Percentiles rank a stretch among this genome's conserved stretches.
Evolutionary conservation across 192 early-diverging fungal species (phyloP).

Genomic region (Kappamyces sp.): DNA sequence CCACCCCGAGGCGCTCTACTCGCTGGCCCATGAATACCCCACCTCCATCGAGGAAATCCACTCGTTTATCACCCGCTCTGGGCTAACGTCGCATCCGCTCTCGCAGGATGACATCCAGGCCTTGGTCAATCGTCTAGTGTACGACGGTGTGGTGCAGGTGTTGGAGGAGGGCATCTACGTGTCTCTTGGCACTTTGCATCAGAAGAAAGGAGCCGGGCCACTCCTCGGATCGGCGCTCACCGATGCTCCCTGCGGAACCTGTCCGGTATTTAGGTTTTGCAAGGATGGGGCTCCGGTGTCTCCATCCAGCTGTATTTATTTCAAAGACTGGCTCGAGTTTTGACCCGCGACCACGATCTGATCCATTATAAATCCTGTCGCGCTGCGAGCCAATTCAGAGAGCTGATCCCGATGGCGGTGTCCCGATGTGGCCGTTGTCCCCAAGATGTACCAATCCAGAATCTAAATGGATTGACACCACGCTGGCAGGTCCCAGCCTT

Average conservation of each 20-base stretch:
- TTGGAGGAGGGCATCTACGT: slow-evolving; percentile 24
- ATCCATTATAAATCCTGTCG: too few species aligned
- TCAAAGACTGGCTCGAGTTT: slow-evolving; percentile 70
- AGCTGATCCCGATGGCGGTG: too few species aligned
- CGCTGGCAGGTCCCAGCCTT: too few species aligned
- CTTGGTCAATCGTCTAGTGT: slow-evolving; percentile 76
- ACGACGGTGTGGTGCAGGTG: slow-evolving; percentile 55
- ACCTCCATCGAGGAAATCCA: slow-evolving; percentile 59
- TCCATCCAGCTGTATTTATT: slow-evolving; percentile 74
- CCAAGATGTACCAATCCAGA: too few species aligned
- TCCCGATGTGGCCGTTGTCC: too few species aligned
- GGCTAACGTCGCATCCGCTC: slow-evolving; percentile 69
- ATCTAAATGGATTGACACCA: too few species aligned
- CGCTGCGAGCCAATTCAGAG: too few species aligned
- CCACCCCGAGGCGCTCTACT: slow-evolving; percentile 49
- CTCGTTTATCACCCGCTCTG: slow-evolving; percentile 61
- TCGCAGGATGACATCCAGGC: slow-evolving; percentile 64
- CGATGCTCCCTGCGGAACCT: slow-evolving; percentile 83
- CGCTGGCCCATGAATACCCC: slow-evolving; percentile 63
- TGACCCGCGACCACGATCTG: slow-evolving; percentile 23
- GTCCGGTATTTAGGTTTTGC: slow-evolving; percentile 78
- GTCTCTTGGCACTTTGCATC: slow-evolving; percentile 45
- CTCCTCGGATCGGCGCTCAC: slow-evolving; percentile 21
- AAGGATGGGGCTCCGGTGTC: slow-evolving; percentile 64
- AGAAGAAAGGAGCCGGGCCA: slow-evolving; percentile 21